Evolutionary conservation across 2,329 filamentous ascomycete species (phyloP).

Genomic region (Colletotrichum tropicale): DNA sequence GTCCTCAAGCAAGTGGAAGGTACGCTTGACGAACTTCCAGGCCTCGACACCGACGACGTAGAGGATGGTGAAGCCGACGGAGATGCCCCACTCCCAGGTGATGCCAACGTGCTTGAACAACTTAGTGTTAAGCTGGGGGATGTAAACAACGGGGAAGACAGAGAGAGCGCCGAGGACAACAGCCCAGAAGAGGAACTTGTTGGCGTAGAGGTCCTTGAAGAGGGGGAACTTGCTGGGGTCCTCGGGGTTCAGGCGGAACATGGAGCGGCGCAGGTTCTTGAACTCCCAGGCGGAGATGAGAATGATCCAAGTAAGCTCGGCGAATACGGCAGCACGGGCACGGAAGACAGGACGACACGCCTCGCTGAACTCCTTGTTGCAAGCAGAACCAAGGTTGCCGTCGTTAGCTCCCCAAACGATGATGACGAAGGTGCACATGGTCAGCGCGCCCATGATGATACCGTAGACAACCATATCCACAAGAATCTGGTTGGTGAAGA

Average conservation of each 20-base stretch:
- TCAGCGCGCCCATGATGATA: conserved; percentile 75
- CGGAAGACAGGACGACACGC: conserved; percentile 67
- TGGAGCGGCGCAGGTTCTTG: conserved; percentile 72
- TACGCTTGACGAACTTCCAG: conserved; percentile 75
- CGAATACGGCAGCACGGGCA: conserved; percentile 75
- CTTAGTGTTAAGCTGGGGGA: conserved; percentile 70
- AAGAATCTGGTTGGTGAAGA: conserved; percentile 80
- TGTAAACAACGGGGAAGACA: conserved; percentile 73
- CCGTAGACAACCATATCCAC: conserved; percentile 83
- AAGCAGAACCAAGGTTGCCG: conserved; percentile 62
- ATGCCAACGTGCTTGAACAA: conserved; percentile 78
- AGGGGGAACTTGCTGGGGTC: conserved; percentile 55
- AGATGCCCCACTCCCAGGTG: conserved; percentile 77
- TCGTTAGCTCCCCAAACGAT: conserved; percentile 61
- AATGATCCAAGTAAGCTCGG: conserved; percentile 75
- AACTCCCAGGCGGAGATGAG: conserved; percentile 81
- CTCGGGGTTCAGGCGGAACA: conserved; percentile 69
- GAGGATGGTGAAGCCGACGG: conserved; percentile 65
- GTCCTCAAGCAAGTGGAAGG: conserved; percentile 56
- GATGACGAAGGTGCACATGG: conserved; percentile 69
- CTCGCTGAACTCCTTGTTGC: conserved; percentile 64
- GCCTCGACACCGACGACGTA: conserved; percentile 72
- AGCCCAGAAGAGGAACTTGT: conserved; percentile 74
- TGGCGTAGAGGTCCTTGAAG: conserved; percentile 69
- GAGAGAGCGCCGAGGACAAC: conserved; percentile 65